phyloP scores from a whole-genome alignment of 1,284 basidiomycete genomes.

The Naganishia sp. region DNA sequence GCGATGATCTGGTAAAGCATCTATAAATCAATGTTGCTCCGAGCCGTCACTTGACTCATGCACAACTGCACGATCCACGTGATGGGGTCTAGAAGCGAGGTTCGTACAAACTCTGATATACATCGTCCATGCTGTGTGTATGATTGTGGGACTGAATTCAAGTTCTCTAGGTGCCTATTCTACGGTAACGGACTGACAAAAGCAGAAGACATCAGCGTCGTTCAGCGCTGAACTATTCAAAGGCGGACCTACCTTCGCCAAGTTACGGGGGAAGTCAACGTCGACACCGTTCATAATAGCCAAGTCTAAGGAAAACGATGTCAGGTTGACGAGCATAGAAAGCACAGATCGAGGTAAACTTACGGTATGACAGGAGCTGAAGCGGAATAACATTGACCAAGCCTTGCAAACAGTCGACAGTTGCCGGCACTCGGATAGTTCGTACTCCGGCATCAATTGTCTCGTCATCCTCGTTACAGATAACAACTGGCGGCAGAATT shows the following conservation, averaged over 20 bases:
- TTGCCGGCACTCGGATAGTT: slow-evolving; percentile 89
- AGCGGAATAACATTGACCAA: slow-evolving; percentile 95
- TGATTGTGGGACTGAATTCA: background rate
- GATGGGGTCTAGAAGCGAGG: background rate
- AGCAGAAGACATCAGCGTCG: background rate
- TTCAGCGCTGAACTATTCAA: no score
- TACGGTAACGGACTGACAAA: slow-evolving; percentile 14
- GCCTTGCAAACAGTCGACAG: slow-evolving; percentile 93
- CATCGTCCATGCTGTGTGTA: slow-evolving; percentile 27
- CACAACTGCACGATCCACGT: background rate
- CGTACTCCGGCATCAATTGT: slow-evolving; percentile 70
- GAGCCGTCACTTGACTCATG: no score
- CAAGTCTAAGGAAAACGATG: slow-evolving; percentile 59
- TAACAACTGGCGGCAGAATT: slow-evolving; percentile 60
- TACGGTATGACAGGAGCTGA: slow-evolving; percentile 88
- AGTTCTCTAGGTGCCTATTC: slow-evolving; percentile 5
- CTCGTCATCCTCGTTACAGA: slow-evolving; percentile 92
- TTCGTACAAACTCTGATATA: slow-evolving; percentile 11
- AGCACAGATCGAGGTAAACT: slow-evolving; percentile 69
- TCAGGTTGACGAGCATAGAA: slow-evolving; percentile 18
- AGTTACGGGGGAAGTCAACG: slow-evolving; percentile 97
- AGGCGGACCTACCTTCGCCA: slow-evolving; percentile 58
- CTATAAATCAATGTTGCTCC: slow-evolving; percentile 5
- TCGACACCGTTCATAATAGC: slow-evolving; percentile 94
- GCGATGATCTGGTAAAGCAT: slow-evolving; percentile 4